Percentiles rank a stretch among this genome's conserved stretches.
phyloP scores from a whole-genome alignment of 2,329 filamentous ascomycete genomes.

The Monosporascus sp. region DNA sequence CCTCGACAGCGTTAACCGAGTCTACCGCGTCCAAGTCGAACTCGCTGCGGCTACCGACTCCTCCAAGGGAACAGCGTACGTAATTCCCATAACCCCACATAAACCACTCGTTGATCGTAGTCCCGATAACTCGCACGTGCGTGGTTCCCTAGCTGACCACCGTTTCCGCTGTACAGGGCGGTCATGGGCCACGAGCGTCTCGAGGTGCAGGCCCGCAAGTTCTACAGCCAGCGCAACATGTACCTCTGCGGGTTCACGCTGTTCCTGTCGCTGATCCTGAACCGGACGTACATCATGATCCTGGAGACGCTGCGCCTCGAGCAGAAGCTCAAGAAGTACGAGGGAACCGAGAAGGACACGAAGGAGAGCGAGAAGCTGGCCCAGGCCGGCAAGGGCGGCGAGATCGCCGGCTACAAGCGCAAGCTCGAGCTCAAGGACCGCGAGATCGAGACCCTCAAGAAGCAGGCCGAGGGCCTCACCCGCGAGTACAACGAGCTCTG shows the following conservation, averaged over 20 bases:
- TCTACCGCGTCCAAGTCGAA: constrained; percentile 94
- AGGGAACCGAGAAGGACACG: constrained; percentile 54
- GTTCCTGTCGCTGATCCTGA: constrained; percentile 96
- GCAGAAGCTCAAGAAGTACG: constrained; percentile 80
- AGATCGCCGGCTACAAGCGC: constrained; percentile 65
- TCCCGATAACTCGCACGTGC: too few species aligned
- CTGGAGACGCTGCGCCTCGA: constrained; percentile 86
- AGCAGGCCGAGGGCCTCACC: constrained; percentile 79
- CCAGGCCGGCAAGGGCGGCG: constrained; percentile 66
- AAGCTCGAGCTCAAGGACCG: constrained; percentile 74
- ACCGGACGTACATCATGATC: constrained; percentile 98
- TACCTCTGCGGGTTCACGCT: constrained; percentile 99
- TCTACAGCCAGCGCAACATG: constrained; percentile 99
- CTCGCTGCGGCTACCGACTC: constrained; percentile 67
- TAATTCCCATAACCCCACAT: constrained; percentile 13
- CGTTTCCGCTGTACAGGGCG: constrained; percentile 32
- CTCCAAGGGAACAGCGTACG: constrained; percentile 40
- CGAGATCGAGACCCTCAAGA: constrained; percentile 84
- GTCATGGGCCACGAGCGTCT: constrained; percentile 90
- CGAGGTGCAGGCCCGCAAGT: constrained; percentile 98
- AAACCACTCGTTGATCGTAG: too few species aligned
- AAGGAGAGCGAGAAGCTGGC: constrained; percentile 70
- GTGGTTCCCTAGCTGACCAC: too few species aligned
- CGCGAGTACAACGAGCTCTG: constrained; percentile 82
- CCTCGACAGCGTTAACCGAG: constrained; percentile 90